Base-by-base conservation (phyloP, 1,284 basidiomycete genomes). In the Sporisorium reilianum region DNA sequence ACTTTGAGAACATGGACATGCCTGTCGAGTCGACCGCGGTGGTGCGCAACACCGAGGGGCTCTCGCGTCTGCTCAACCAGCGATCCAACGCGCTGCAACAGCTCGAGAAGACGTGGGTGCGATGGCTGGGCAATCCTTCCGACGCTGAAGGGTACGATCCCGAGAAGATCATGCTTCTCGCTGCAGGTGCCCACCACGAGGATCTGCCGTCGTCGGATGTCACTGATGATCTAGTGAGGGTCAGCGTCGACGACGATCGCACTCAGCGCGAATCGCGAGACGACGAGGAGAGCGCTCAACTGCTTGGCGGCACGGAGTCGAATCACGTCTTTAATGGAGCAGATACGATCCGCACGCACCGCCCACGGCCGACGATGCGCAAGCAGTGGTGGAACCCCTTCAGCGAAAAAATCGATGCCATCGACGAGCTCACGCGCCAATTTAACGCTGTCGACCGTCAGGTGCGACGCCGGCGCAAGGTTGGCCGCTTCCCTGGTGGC, bases 111-210 rank as follows among this genome's bases (percentile, higher is more conserved):
- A 91, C 69, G 1, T 98, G 96, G 95, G 90, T 90, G 20, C 88
- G 89, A 25, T 98, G 94, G 85, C 91, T 97, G 2, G 95, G 95
- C 0, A 97, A 98, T 82, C 95, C 95, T 0, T 93, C 92, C 63
- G 89, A 89, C 0, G 90, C 91, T 52, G 90, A 91, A 75, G 89
- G 89, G 28, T 91, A 91, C 74, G 90, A 91, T 76, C 90, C 91
- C 0, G 87, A 87, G 52, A 78, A 51, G 62, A 82, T 84, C 63
- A 75, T 38, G 74, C 53, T 72, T 46, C 82, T 75, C 8, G 64
- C 75, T 14, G 64, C 69, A 6, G 52, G 51, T 9, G 45, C 73
- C 14, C 49, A 50, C 44, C 49, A 70, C n/a, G 67, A 77, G 7
- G 61, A 70, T 32, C 2, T 44, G 6, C 53, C 45, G 3, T 36